Evolutionary conservation across 2,329 filamentous ascomycete species (phyloP).

Genomic region (Chaetoscypha palmicola): DNA sequence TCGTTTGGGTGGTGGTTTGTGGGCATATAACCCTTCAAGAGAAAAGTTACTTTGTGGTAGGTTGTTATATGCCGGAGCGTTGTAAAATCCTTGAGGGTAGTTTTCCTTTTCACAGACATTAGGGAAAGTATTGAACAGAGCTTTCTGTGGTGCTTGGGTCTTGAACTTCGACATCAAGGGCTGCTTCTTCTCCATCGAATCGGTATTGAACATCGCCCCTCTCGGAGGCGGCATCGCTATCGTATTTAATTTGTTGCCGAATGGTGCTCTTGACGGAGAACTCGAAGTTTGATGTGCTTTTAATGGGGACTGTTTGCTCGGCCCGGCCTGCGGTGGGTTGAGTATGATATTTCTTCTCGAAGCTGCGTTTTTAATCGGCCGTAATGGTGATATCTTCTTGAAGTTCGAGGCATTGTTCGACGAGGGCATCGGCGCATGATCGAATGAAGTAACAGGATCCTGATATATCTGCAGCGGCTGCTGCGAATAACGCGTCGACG

Average conservation of each 20-base stretch:
- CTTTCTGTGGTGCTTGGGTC: slow-evolving; percentile 39
- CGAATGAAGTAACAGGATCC: slow-evolving; percentile 42
- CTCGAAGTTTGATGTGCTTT: slow-evolving; percentile 54
- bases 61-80: slow-evolving; percentile 35
- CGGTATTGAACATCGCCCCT: slow-evolving; percentile 48
- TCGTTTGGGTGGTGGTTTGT: slow-evolving; percentile 50
- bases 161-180: slow-evolving; percentile 53
- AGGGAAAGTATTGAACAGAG: slow-evolving; percentile 37
- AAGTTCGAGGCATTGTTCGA: slow-evolving; percentile 18
- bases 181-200: slow-evolving; percentile 62
- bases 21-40: slow-evolving; percentile 44
- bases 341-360: slow-evolving; percentile 58
- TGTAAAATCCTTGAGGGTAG: slow-evolving; percentile 41
- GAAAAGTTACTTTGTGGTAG: slow-evolving; percentile 37
- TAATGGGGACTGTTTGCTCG: slow-evolving; percentile 57
- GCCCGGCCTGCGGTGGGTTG: slow-evolving; percentile 49
- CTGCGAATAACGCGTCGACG: slow-evolving; percentile 45
- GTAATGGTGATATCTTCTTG: slow-evolving; percentile 33
- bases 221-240: slow-evolving; percentile 60
- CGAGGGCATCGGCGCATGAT: slow-evolving; percentile 30
- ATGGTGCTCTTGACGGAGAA: slow-evolving; percentile 55
- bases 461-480: slow-evolving; percentile 52
- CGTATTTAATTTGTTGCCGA: slow-evolving; percentile 57
- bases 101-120: slow-evolving; percentile 48
- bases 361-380: slow-evolving; percentile 32